A percentile compares a stretch with the other conserved stretches of the same genome.
Conservation (phyloP, 352 stramenopile genomes). For the Albugo candida region DNA sequence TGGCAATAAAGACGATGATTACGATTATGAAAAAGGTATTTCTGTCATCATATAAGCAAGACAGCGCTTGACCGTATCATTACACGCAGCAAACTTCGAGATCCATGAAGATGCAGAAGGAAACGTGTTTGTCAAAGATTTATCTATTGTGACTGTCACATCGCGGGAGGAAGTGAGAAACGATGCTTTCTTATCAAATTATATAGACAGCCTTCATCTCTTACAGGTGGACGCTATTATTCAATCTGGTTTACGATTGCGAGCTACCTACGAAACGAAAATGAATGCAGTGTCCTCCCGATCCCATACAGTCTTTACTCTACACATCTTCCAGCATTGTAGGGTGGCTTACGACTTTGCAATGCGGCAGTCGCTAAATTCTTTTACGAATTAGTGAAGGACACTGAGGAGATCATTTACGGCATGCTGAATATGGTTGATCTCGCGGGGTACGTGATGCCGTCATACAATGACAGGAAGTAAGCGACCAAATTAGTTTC, state of each 20-base stretch:
- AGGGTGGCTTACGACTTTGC: not conserved
- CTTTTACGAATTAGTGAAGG: slow-evolving; percentile 13
- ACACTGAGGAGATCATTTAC: slow-evolving; percentile 63
- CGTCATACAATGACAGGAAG: not conserved
- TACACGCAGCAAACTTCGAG: slow-evolving; percentile 55
- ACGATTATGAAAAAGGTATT: slow-evolving; percentile 69
- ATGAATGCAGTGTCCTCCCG: slow-evolving; percentile 83
- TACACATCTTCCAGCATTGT: slow-evolving; percentile 75
- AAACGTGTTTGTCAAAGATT: slow-evolving; percentile 85
- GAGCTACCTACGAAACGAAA: slow-evolving; percentile 83
- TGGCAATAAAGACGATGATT: slow-evolving; percentile 28
- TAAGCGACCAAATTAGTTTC: not conserved
- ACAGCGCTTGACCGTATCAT: not conserved
- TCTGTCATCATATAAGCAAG: not conserved
- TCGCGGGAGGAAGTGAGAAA: slow-evolving; percentile 46
- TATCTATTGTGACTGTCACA: slow-evolving; percentile 81
- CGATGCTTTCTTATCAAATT: slow-evolving; percentile 1
- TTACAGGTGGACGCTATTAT: slow-evolving; percentile 49
- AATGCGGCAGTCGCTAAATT: not conserved
- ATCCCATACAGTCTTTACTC: slow-evolving; percentile 76
- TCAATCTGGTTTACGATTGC: slow-evolving; percentile 62
- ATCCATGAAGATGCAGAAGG: slow-evolving; percentile 86
- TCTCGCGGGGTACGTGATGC: slow-evolving; percentile 24
- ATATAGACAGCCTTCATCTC: not conserved
- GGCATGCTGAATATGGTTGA: slow-evolving; percentile 76